Conservation (phyloP, 1,284 basidiomycete genomes). For the Ganoderma sp. region DNA sequence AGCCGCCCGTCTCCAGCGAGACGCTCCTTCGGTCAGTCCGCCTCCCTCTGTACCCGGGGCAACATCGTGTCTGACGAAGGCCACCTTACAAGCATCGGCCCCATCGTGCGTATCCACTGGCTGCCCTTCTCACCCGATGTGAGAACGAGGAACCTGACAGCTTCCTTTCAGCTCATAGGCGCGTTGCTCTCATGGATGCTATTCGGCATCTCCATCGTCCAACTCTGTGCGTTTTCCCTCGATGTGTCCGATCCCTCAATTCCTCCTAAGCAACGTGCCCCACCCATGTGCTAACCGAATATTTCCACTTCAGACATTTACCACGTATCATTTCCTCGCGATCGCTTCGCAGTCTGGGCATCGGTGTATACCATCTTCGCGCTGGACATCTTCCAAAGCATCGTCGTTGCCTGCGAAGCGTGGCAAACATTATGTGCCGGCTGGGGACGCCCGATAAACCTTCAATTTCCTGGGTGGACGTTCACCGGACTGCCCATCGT, state of each 20-base stretch:
- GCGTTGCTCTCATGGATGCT: slow-evolving; percentile 20
- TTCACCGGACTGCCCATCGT: slow-evolving; percentile 17
- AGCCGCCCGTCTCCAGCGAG: slow-evolving; percentile 18
- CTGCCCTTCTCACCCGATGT: not conserved
- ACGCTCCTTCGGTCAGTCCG: slow-evolving; percentile 17
- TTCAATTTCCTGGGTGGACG: slow-evolving; percentile 18
- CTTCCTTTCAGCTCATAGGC: slow-evolving; percentile 15
- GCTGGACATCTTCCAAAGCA: slow-evolving; percentile 21
- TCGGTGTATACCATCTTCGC: slow-evolving; percentile 17
- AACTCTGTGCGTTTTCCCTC: slow-evolving; percentile 14
- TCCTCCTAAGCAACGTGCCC: not conserved
- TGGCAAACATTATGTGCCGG: slow-evolving; percentile 19
- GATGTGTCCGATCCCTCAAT: not conserved
- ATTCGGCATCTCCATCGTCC: slow-evolving; percentile 16
- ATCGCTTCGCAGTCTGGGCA: slow-evolving; percentile 7
- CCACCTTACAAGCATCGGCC: slow-evolving; percentile 9
- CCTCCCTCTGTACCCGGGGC: not conserved
- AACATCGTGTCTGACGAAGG: not conserved
- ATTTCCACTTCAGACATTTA: slow-evolving; percentile 11
- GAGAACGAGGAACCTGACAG: not conserved
- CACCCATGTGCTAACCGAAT: not conserved
- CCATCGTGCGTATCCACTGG: slow-evolving; percentile 10
- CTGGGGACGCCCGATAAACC: slow-evolving; percentile 15
- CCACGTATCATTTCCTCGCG: slow-evolving; percentile 19
- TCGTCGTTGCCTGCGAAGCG: slow-evolving; percentile 14